Evolutionary conservation across 2,329 filamentous ascomycete species (phyloP).

Genomic region (Canariomyces notabilis): DNA sequence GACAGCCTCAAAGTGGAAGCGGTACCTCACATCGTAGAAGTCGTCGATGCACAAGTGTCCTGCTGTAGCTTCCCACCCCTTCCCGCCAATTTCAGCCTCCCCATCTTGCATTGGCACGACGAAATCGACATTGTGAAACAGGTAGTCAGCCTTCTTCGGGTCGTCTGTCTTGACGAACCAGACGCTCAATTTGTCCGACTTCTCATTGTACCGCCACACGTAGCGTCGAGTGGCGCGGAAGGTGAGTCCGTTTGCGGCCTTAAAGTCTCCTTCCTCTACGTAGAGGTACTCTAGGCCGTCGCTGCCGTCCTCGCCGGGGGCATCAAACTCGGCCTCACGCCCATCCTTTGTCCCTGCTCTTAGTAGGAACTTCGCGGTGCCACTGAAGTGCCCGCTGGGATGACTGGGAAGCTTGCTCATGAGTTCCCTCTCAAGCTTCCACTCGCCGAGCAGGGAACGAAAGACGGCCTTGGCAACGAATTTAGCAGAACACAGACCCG

Average conservation of each 20-base stretch:
- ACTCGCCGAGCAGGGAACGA: conserved; percentile 63
- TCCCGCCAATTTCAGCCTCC: conserved; percentile 28
- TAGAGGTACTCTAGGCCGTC: conserved; percentile 60
- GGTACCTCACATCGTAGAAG: conserved; percentile 64
- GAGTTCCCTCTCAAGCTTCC: conserved; percentile 58
- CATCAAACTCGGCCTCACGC: conserved; percentile 31
- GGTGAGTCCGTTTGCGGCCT: conserved; percentile 47
- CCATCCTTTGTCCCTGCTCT: conserved; percentile 54
- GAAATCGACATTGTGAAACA: conserved; percentile 73
- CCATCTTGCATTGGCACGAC: conserved; percentile 30
- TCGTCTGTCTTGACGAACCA: conserved; percentile 70
- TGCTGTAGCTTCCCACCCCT: conserved; percentile 59
- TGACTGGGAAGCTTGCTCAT: conserved; percentile 50
- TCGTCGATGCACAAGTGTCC: conserved; percentile 68
- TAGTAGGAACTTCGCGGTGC: conserved; percentile 60
- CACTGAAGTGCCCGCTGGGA: conserved; percentile 60
- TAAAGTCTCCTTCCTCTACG: conserved; percentile 62
- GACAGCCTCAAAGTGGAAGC: conserved; percentile 58
- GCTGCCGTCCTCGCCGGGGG: conserved; percentile 26
- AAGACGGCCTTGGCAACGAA: conserved; percentile 66
- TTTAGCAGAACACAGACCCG: conserved; percentile 38
- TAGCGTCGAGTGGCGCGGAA: conserved; percentile 63
- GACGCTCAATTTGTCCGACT: conserved; percentile 56
- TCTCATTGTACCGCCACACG: conserved; percentile 65
- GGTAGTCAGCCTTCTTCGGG: conserved; percentile 58